Conservation (phyloP, 1,284 basidiomycete species). For the Ganoderma lucidum region DNA sequence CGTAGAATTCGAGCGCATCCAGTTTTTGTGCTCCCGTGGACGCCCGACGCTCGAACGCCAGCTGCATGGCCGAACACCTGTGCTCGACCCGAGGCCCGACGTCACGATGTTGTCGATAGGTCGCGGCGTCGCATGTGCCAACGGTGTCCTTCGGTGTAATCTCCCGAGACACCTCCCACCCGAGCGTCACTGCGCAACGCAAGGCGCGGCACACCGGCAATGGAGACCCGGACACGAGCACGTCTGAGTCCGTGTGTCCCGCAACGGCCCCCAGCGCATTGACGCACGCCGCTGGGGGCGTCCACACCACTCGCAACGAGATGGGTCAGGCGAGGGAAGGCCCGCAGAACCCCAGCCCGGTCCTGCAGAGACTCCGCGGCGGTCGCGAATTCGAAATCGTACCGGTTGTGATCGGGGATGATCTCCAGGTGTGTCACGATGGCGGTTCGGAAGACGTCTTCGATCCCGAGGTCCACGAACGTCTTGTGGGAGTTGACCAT, state of each 20-base stretch:
- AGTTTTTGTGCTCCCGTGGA: not conserved
- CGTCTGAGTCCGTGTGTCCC: not conserved
- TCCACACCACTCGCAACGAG: not conserved
- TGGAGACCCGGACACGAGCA: not conserved
- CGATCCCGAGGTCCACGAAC: no score
- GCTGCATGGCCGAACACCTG: not conserved
- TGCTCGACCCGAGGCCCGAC: not conserved
- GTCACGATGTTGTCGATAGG: not conserved
- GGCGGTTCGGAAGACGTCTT: no score
- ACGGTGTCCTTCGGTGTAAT: not conserved
- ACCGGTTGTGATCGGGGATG: no score
- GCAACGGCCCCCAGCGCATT: not conserved
- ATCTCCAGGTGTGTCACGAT: no score
- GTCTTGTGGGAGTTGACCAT: no score
- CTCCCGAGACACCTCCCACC: slow-evolving; percentile 2
- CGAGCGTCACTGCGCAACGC: not conserved
- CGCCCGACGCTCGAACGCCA: not conserved
- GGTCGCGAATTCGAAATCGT: no score
- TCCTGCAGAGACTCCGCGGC: no score
- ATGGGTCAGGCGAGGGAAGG: no score
- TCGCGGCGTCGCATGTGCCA: not conserved
- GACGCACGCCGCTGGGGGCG: not conserved
- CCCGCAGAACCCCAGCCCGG: no score
- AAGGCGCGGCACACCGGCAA: not conserved
- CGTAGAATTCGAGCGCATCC: not conserved